Percentiles rank a stretch among this genome's conserved stretches.
phyloP scores from a whole-genome alignment of 441 rosid genomes.

The Capsella rubella region DNA sequence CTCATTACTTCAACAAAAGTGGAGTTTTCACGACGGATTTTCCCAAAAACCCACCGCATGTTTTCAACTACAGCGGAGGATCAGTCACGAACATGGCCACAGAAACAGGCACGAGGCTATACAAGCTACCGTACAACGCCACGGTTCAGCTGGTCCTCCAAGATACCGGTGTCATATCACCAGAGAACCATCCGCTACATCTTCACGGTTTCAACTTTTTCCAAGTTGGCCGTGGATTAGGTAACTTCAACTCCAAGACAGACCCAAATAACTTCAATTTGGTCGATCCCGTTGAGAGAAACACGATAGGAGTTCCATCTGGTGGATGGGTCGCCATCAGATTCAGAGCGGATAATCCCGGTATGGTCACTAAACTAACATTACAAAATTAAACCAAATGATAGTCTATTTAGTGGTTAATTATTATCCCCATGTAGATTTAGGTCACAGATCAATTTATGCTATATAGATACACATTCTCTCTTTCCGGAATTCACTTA shows the following conservation, averaged over 20 bases:
- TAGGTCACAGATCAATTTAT: not conserved
- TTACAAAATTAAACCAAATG: not conserved
- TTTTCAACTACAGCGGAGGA: conserved; percentile 70
- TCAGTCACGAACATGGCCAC: conserved; percentile 65
- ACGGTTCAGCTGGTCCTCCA: conserved; percentile 87
- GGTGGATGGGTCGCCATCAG: conserved; percentile 95
- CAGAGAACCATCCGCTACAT: conserved; percentile 87
- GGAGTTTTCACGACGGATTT: conserved; percentile 88
- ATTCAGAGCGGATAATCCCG: conserved; percentile 94
- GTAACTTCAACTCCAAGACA: conserved; percentile 66
- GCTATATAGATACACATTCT: not conserved
- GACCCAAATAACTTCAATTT: conserved; percentile 79
- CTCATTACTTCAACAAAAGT: conserved; percentile 73
- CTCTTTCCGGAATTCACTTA: not conserved
- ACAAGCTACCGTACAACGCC: conserved; percentile 66
- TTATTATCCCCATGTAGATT: not conserved
- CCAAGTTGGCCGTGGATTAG: conserved; percentile 73
- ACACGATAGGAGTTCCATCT: conserved; percentile 86
- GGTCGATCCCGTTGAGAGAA: conserved; percentile 90
- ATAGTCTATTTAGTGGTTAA: conserved; percentile 1
- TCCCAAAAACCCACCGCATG: conserved; percentile 69
- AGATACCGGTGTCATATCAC: conserved; percentile 76
- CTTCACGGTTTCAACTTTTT: conserved; percentile 90
- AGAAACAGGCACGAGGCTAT: conserved; percentile 66
- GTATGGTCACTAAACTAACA: conserved; percentile 42